These are phyloP conservation scores for Tuber umbilicatum DNA, from an alignment of 495 filamentous ascomycete genomes.

Conservation along the genomic window DNA sequence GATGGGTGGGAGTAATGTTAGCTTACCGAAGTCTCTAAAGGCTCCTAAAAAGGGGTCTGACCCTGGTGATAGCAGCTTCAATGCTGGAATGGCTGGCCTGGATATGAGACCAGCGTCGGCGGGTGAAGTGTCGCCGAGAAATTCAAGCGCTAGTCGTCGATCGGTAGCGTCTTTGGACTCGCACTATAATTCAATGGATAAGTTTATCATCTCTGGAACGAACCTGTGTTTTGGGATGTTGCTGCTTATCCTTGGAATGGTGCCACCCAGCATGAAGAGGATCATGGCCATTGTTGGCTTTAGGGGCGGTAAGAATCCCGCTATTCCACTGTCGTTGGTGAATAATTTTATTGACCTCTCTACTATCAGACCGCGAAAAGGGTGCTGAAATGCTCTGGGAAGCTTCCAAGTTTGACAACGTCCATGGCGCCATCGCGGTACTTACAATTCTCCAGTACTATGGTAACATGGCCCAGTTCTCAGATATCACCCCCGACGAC, in stretches of 20 bases:
- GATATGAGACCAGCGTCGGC: conserved; percentile 13
- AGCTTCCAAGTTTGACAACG: conserved; percentile 74
- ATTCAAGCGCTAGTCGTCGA: not conserved
- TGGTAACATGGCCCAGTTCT: conserved; percentile 74
- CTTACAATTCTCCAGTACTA: conserved; percentile 77
- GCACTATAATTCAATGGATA: conserved; percentile 47
- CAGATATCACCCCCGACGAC: conserved; percentile 70
- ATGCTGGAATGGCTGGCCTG: conserved; percentile 14
- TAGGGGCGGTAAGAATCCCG: conserved; percentile 50
- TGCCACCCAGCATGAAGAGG: conserved; percentile 79
- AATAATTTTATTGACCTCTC: not conserved
- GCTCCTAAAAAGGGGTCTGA: not conserved
- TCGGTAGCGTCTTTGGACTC: not conserved
- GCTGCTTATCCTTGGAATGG: conserved; percentile 75
- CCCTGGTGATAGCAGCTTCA: not conserved
- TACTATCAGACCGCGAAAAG: conserved; percentile 60
- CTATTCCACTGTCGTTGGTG: not conserved
- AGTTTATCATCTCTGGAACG: conserved; percentile 79
- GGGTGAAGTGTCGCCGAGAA: not conserved
- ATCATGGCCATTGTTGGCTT: conserved; percentile 87
- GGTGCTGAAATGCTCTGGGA: conserved; percentile 88
- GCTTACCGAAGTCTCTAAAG: conserved; percentile 23
- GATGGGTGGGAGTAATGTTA: conserved; percentile 17
- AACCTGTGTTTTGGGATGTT: conserved; percentile 86
- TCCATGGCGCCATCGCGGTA: conserved; percentile 85